These are phyloP conservation scores for Cucumis sativus DNA, from an alignment of 306 rosid genomes.

Conservation along the genomic window DNA sequence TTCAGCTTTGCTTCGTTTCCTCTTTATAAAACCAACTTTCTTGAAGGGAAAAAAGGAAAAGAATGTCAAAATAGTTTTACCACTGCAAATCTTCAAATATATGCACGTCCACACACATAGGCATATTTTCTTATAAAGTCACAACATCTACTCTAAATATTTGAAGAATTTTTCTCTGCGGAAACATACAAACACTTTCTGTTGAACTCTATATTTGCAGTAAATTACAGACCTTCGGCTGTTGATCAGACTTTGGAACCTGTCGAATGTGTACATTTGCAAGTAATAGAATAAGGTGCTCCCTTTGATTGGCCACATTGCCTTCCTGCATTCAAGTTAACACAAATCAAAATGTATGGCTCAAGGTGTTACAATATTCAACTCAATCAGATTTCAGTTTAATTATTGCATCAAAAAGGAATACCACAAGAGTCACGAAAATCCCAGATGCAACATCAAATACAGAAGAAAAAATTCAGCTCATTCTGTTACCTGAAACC, in stretches of 20 bases:
- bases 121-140: background rate
- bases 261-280: conserved; percentile 97
- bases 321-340: conserved; percentile 45
- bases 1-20: background rate
- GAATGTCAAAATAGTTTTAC: background rate
- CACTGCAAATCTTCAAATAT: background rate
- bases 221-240: conserved; percentile 69
- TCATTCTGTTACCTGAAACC: conserved; percentile 65
- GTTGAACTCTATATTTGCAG: background rate
- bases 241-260: conserved; percentile 93
- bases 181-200: too few relatives aligned
- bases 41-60: background rate
- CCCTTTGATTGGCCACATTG: conserved; percentile 90
- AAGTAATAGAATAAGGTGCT: conserved; percentile 81
- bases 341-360: background rate
- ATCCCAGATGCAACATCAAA: background rate
- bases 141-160: background rate
- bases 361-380: background rate
- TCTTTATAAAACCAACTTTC: background rate
- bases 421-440: background rate
- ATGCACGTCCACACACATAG: too few relatives aligned
- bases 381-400: background rate
- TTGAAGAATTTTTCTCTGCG: too few relatives aligned
- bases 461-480: background rate
- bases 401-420: background rate